Evolutionary conservation across 768 basidiomycete species (phyloP).

Genomic region (Dacryopinax spathularia): DNA sequence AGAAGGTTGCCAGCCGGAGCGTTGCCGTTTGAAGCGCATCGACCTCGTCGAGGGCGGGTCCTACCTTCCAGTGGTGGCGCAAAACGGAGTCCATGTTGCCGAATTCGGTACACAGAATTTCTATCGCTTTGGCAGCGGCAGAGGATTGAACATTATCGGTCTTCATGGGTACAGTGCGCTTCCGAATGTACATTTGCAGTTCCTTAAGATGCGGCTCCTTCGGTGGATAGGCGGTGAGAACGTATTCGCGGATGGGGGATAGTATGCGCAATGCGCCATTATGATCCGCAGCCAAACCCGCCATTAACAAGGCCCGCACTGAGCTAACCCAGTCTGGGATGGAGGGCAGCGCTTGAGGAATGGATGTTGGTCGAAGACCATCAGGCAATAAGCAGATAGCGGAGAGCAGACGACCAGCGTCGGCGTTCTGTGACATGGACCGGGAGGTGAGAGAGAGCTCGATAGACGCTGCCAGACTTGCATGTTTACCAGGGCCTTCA

Average conservation of each 20-base stretch:
- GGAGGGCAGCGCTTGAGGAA: background rate
- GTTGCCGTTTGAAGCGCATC: background rate
- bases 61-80: background rate
- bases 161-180: background rate
- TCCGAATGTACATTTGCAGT: background rate
- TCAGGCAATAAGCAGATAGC: background rate
- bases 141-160: background rate
- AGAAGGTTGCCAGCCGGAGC: background rate
- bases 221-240: background rate
- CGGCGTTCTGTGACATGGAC: background rate
- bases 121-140: background rate
- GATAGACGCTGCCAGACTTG: background rate
- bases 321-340: no score
- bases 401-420: background rate
- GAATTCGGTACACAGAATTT: background rate
- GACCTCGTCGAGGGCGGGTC: background rate
- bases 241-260: background rate
- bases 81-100: background rate
- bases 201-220: background rate
- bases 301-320: no score
- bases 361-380: background rate
- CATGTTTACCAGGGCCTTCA: background rate
- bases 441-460: background rate
- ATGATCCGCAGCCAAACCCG: background rate
- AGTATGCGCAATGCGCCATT: background rate